Evolutionary conservation across 2,329 filamentous ascomycete genomes (phyloP).

Genomic region (Cyphellophora attinorum): DNA sequence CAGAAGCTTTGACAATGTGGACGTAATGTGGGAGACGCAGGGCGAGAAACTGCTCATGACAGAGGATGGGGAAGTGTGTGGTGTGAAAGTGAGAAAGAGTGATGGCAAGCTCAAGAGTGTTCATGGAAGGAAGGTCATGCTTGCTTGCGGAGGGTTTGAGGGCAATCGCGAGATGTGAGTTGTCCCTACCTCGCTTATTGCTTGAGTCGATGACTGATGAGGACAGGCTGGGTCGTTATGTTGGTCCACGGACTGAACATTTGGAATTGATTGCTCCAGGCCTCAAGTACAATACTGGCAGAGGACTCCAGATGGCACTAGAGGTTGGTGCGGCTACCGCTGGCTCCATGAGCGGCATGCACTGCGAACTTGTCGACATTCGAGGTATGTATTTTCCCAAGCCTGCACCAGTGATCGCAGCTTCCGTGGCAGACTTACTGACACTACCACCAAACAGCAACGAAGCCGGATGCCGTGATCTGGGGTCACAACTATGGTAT

Average conservation of each 20-base stretch:
- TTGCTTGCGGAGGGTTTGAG: conserved; percentile 33
- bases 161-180: conserved; percentile 32
- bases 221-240: conserved; percentile 20
- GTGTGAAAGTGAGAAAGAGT: conserved; percentile 29
- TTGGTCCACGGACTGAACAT: conserved; percentile 28
- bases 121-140: conserved; percentile 23
- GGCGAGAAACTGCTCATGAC: conserved; percentile 25
- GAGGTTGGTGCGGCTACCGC: conserved; percentile 31
- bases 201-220: too few species aligned
- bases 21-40: conserved; percentile 31
- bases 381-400: too few species aligned
- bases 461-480: conserved; percentile 31
- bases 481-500: conserved; percentile 36
- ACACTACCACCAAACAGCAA: too few species aligned
- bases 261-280: conserved; percentile 33
- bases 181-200: too few species aligned
- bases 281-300: conserved; percentile 30
- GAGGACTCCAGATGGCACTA: conserved; percentile 31
- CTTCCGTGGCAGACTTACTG: too few species aligned
- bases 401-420: too few species aligned
- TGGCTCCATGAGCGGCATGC: conserved; percentile 32
- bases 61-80: conserved; percentile 25
- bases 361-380: conserved; percentile 33
- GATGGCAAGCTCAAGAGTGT: conserved; percentile 22
- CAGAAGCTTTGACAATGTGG: conserved; percentile 22